Evolutionary conservation across 2,329 filamentous ascomycete genomes (phyloP), one percentile per base, ranked within the genome.

Genomic region (Fusarium circinatum): DNA sequence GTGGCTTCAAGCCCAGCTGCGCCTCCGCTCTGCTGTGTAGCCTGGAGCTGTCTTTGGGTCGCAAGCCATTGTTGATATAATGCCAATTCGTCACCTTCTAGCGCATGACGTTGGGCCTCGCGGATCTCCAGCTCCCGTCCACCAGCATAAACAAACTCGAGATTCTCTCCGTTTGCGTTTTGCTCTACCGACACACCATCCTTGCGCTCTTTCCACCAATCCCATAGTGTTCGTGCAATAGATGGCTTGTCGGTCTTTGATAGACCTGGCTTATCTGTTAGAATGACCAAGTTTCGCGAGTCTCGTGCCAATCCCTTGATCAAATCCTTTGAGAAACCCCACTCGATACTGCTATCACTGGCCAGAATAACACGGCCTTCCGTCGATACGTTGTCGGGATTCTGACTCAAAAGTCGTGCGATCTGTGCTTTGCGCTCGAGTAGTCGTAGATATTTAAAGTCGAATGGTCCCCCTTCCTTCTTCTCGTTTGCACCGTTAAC

Each of bases 61-160:
- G 95, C 94, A 15, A 98, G 88, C 87, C 95, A 98, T 79, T 98
- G 95, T 78, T 98, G 95, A 79, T 99, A 98, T 5, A 95, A 84
- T 20, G 88, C 84, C 18, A 96, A 87, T 77, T 98, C 96, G 45
- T 92, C 91, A 3, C 92, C 91, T 78, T 93, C 91, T 2, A 98
- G 84, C 5, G 91, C 87, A 55, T 91, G 86, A 57, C 90, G 88
- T 76, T 89, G 86, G 11, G 90, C 86, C 65, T 93, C 87, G 13
- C 82, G 85, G 51, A 94, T 83, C 64, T 90, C 85, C 22, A 95
- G 80, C 65, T 90, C 86, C 67, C 88, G 87, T 24, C 91, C 91
- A 48, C 88, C 89, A 32, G 89, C 90, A 73, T 91, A 88, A 20
- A 94, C 89, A 75, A 92, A 88, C 72, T 95, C 90, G 5, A 93